These are phyloP conservation scores for Curvularia spicifera DNA, from an alignment of 2,329 filamentous ascomycete species.

Conservation along the genomic window DNA sequence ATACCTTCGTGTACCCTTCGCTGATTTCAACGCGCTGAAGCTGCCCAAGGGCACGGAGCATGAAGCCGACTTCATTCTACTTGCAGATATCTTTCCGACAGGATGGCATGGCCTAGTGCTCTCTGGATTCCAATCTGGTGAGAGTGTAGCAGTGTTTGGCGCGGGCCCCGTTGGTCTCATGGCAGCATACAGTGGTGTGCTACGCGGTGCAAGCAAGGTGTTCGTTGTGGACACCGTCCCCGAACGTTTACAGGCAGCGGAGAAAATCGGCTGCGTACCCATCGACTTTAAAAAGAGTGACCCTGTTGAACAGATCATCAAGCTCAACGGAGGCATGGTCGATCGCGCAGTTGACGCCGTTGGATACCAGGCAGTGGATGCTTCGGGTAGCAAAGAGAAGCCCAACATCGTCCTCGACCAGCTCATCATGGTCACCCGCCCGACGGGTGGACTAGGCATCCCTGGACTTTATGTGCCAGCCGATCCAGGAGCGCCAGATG, in stretches of 20 bases:
- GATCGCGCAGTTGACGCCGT: constrained; percentile 70
- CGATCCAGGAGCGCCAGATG: constrained; percentile 69
- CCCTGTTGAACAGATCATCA: constrained; percentile 66
- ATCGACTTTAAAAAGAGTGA: constrained; percentile 68
- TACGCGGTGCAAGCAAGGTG: constrained; percentile 67
- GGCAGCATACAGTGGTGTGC: constrained; percentile 67
- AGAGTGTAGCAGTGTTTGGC: constrained; percentile 69
- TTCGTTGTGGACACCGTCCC: constrained; percentile 69
- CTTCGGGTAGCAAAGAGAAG: constrained; percentile 63
- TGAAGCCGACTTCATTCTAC: constrained; percentile 64
- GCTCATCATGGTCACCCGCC: constrained; percentile 66
- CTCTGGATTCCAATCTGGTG: constrained; percentile 65
- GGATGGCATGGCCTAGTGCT: constrained; percentile 65
- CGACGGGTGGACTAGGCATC: constrained; percentile 67
- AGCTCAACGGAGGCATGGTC: constrained; percentile 65
- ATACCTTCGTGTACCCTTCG: constrained; percentile 69
- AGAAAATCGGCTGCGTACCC: constrained; percentile 67
- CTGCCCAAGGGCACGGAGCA: constrained; percentile 66
- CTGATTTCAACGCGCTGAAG: constrained; percentile 70
- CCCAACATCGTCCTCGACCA: constrained; percentile 69
- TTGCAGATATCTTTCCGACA: constrained; percentile 59
- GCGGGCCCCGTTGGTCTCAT: constrained; percentile 68
- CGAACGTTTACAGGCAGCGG: constrained; percentile 64
- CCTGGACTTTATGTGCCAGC: constrained; percentile 62
- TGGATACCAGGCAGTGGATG: constrained; percentile 66